A percentile compares a stretch with the other conserved stretches of the same genome.
Evolutionary conservation across 1,284 basidiomycete species (phyloP).

Genomic region (Ceratobasidium sp.): DNA sequence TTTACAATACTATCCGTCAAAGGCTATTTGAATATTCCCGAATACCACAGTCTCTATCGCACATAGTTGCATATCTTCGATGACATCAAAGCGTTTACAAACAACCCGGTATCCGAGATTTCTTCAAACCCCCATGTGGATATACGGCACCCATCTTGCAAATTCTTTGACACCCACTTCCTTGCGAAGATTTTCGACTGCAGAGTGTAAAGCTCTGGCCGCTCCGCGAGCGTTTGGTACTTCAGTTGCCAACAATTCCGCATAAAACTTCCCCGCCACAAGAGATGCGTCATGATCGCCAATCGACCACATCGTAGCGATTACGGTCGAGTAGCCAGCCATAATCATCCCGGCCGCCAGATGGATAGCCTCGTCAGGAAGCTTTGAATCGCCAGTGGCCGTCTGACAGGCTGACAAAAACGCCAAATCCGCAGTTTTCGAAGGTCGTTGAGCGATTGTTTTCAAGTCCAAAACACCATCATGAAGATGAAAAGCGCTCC

Average conservation of each 20-base stretch:
- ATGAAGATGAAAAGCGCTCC: constrained; percentile 17
- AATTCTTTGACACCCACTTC: constrained; percentile 2
- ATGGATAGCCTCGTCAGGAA: constrained; percentile 38
- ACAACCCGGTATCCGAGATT: too few species aligned
- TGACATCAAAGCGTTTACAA: too few species aligned
- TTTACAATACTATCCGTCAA: too few species aligned
- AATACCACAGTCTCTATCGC: too few species aligned
- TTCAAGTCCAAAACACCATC: background rate
- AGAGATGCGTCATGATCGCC: background rate
- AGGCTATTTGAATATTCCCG: too few species aligned
- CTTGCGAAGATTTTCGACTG: background rate
- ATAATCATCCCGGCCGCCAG: constrained; percentile 30
- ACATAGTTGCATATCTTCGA: too few species aligned
- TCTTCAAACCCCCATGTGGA: constrained; percentile 12
- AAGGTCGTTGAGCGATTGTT: background rate
- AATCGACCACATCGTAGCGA: constrained; percentile 39
- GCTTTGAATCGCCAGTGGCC: constrained; percentile 13
- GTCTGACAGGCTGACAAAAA: constrained; percentile 34
- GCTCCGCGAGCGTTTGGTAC: background rate
- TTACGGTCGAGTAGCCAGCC: constrained; percentile 4
- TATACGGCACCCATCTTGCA: constrained; percentile 13
- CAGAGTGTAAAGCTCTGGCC: background rate
- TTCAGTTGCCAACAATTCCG: background rate
- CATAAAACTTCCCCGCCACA: background rate
- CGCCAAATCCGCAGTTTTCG: background rate